phyloP scores from a whole-genome alignment of 2,329 filamentous ascomycete genomes.

The Rhynchosporium secalis region DNA sequence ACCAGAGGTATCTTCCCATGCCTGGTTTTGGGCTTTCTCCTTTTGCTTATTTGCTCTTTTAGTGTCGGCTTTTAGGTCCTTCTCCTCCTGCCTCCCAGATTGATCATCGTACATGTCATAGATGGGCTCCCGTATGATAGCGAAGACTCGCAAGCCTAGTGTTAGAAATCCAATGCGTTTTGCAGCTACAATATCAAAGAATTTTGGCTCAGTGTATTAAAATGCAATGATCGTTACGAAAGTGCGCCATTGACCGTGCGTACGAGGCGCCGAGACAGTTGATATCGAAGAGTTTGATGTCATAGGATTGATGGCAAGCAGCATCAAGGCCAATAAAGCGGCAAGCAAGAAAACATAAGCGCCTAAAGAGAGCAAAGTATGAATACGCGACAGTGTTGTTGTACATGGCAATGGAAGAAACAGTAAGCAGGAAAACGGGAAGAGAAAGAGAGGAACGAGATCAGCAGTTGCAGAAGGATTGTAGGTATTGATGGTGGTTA shows the following conservation, averaged over 20 bases:
- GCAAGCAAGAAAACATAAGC: not conserved
- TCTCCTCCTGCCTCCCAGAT: not conserved
- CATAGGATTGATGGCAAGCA: not conserved
- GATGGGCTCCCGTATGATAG: not conserved
- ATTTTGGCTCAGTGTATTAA: not conserved
- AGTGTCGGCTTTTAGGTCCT: not conserved
- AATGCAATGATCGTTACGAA: not conserved
- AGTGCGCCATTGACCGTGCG: not conserved
- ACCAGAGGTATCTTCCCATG: not conserved
- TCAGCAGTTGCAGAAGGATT: not conserved
- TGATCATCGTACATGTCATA: not conserved
- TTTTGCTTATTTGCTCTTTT: not conserved
- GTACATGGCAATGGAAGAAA: not conserved
- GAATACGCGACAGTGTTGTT: not conserved
- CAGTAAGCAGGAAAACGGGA: not conserved
- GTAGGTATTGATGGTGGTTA: too few species aligned
- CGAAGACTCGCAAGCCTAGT: not conserved
- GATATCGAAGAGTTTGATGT: not conserved
- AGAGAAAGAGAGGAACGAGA: not conserved
- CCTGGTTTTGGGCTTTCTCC: not conserved
- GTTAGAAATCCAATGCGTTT: not conserved
- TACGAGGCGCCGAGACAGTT: not conserved
- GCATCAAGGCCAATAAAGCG: not conserved
- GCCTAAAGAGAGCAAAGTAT: not conserved
- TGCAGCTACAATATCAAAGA: not conserved